These are phyloP conservation scores for Pholiota adiposa DNA, from an alignment of 1,284 basidiomycete genomes.

Conservation along the genomic window DNA sequence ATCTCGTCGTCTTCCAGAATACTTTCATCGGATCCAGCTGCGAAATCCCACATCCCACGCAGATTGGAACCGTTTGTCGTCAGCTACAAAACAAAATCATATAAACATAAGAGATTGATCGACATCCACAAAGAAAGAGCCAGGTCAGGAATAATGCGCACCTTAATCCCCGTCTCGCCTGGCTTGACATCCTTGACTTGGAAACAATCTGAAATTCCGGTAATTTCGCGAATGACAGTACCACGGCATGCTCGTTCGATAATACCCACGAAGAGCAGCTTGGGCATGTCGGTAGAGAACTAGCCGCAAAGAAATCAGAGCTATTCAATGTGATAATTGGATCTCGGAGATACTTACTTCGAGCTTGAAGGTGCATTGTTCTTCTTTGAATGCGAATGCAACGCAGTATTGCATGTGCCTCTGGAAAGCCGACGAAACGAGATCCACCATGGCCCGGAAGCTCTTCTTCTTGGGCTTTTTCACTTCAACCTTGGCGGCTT, in stretches of 20 bases:
- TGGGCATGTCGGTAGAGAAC: constrained; percentile 79
- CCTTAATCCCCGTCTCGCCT: constrained; percentile 51
- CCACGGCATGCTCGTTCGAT: constrained; percentile 85
- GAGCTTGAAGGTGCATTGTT: constrained; percentile 78
- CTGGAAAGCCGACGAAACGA: constrained; percentile 55
- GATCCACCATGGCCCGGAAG: constrained; percentile 47
- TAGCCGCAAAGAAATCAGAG: constrained; percentile 28
- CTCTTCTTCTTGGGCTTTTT: constrained; percentile 29
- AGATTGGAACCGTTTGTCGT: constrained; percentile 94
- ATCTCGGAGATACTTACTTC: constrained; percentile 57
- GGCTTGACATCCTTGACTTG: constrained; percentile 62
- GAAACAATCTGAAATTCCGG: constrained; percentile 85
- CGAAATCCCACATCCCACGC: constrained; percentile 89
- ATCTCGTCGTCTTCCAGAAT: constrained; percentile 86
- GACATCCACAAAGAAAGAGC: not conserved
- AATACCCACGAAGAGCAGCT: constrained; percentile 90
- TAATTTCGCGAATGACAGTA: constrained; percentile 88
- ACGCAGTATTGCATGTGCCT: constrained; percentile 62
- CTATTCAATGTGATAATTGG: not conserved
- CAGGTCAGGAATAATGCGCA: constrained; percentile 30
- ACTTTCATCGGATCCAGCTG: constrained; percentile 59
- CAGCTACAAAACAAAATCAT: constrained; percentile 46
- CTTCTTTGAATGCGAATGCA: constrained; percentile 78
- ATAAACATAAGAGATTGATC: not conserved
- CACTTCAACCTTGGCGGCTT: constrained; percentile 31